Evolutionary conservation across 139 green algal species (phyloP).

Genomic region (Trebouxia sp.): DNA sequence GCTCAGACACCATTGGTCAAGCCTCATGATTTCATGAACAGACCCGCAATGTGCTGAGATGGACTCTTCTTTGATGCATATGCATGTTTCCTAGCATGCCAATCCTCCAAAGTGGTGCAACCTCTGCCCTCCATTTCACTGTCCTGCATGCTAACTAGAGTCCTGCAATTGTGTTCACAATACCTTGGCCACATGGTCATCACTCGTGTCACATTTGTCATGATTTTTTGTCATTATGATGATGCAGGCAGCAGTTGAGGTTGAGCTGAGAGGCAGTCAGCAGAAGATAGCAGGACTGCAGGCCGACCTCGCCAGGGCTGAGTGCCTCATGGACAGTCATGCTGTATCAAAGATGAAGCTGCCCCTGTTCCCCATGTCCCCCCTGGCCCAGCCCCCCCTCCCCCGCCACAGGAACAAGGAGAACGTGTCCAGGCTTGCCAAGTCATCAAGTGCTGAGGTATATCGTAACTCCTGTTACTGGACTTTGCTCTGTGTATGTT

Average conservation of each 20-base stretch:
- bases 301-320: background rate
- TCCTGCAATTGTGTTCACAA: background rate
- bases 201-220: too few species aligned
- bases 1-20: too few species aligned
- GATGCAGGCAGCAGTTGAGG: background rate
- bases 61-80: too few species aligned
- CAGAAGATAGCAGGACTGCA: background rate
- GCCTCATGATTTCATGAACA: too few species aligned
- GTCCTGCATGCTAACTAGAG: too few species aligned
- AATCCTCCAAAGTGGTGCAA: too few species aligned
- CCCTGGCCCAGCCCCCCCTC: slow-evolving; percentile 11
- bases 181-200: too few species aligned
- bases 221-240: background rate
- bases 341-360: slow-evolving; percentile 21
- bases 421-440: background rate
- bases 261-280: slow-evolving; percentile 1
- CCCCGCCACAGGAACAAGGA: slow-evolving; percentile 4
- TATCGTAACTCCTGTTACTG: background rate
- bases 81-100: too few species aligned
- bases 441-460: background rate
- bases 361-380: slow-evolving; percentile 15
- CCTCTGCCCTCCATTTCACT: too few species aligned
- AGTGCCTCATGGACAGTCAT: slow-evolving; percentile 21
- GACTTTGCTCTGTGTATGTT: background rate
- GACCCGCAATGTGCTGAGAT: too few species aligned